A percentile compares a stretch with the other conserved stretches of the same genome.
These are phyloP conservation scores for Lolium rigidum DNA, from an alignment of 176 grass and related monocot species.

Conservation along the genomic window DNA sequence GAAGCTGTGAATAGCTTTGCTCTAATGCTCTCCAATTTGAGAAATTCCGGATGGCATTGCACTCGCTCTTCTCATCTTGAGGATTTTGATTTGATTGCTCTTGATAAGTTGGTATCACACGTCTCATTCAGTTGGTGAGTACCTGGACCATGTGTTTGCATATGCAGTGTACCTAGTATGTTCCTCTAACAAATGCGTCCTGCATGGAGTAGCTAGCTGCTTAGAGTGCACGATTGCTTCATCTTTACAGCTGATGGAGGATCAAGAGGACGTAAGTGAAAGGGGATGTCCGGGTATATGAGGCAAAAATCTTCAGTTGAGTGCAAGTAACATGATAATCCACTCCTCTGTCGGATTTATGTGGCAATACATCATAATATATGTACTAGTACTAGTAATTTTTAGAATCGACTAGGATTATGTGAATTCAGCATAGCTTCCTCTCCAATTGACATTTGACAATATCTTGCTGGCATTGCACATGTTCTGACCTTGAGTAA, in stretches of 20 bases:
- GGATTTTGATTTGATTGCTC: background rate
- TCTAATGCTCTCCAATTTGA: background rate
- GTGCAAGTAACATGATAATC: background rate
- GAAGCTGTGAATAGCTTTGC: background rate
- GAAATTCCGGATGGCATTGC: background rate
- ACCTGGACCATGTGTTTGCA: background rate
- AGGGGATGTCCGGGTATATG: background rate
- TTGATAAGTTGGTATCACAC: background rate
- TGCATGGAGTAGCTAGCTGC: conserved; percentile 37
- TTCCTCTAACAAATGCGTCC: background rate
- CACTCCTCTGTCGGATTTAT: background rate
- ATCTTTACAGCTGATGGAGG: conserved; percentile 12
- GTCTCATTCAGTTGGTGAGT: background rate
- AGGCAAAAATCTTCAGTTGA: background rate
- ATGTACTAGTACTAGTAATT: too few species aligned
- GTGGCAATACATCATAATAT: background rate
- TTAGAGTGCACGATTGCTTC: background rate
- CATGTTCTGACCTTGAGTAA: too few species aligned
- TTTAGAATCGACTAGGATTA: too few species aligned
- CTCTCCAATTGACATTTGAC: too few species aligned
- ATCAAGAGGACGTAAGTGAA: background rate
- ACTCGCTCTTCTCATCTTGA: background rate
- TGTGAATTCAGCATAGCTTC: too few species aligned
- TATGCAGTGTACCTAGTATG: background rate
- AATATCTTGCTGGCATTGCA: too few species aligned